Percentiles rank a stretch among this genome's conserved stretches.
Evolutionary conservation across 352 stramenopile species (phyloP).

Genomic region (Pythium grandisporangium): DNA sequence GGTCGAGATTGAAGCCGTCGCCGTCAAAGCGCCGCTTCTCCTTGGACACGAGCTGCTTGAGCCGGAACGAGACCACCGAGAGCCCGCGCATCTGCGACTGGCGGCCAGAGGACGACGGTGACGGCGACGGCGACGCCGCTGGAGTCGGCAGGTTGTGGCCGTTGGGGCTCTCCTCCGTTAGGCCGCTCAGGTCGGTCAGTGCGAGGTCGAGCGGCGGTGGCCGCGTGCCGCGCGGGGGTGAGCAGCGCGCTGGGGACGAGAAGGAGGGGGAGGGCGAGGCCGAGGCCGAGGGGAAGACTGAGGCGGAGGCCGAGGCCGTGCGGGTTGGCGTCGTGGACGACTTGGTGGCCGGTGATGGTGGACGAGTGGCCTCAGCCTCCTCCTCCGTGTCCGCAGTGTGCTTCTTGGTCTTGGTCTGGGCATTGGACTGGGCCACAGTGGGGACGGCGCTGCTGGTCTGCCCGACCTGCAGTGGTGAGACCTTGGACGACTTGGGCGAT

Average conservation of each 20-base stretch:
- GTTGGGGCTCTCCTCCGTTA: no score
- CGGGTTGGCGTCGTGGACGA: neutral
- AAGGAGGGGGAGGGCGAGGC: neutral
- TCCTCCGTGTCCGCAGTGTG: neutral
- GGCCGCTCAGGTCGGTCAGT: no score
- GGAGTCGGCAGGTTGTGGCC: neutral
- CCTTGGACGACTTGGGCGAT: no score
- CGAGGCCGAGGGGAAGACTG: neutral
- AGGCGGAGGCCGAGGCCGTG: no score
- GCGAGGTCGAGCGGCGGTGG: constrained; percentile 6
- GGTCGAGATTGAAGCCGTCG: constrained; percentile 88
- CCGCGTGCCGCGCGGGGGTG: neutral
- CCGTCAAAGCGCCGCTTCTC: constrained; percentile 84
- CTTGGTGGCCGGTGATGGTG: neutral
- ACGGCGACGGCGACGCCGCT: constrained; percentile 2
- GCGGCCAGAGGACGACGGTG: constrained; percentile 5
- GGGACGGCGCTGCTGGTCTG: no score
- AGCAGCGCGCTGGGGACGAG: neutral
- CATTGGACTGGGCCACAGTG: no score
- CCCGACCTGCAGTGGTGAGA: no score
- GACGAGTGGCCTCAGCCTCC: neutral
- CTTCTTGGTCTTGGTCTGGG: no score
- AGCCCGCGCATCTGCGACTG: constrained; percentile 28
- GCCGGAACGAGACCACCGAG: constrained; percentile 34
- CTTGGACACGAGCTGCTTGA: constrained; percentile 86